Evolutionary conservation across 495 filamentous ascomycete species (phyloP), one percentile per base, ranked within the genome.

Genomic region (Penicillium fimorum): DNA sequence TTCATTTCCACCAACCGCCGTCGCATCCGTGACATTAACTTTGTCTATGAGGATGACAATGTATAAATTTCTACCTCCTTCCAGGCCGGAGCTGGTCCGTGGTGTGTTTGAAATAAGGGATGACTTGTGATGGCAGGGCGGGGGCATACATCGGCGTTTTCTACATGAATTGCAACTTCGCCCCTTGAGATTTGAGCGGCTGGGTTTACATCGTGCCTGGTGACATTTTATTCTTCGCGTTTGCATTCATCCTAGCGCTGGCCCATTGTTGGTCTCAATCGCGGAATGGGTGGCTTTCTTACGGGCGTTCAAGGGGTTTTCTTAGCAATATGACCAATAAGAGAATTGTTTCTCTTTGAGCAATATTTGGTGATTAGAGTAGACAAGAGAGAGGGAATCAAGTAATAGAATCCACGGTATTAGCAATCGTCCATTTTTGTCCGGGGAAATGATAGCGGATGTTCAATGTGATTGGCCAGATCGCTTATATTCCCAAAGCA

Each of bases 1-100:
- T 96, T 96, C 65, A 90, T 96, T 15, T 79, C 83, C 40, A 80
- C 80, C 46, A 96, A 96, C 64, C 82, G 83, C 20, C 79, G 84
- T 48, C 75, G 92, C 37, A 92, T 92, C 47, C 76, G 86, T 63
- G 90, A 96, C 70, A 91, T 96, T 59, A 84, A 87, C 49, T 96
- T 96, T 65, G 83, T 87, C 49, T 96, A 93, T 63, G 86, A 96
- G 68, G 91, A 96, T 67, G 88, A 90, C 64, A 85, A 82, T 45
- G 89, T 96, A 47, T 93, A 73, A 83, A 43, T 6, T 12, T 4
- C 17, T 4, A 32, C 6, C 8, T 37, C 6, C 15, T 18, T 17
- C 10, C 52, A 27, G 9, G 12, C 24, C n/a, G 18, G 18, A 11
- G 24, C 35, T 27, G 13, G 49, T n/a, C 11, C 6, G 13, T n/a